Evolutionary conservation across 1,139 yeast genomes (phyloP).

Genomic region (Diutina mesorugosa): DNA sequence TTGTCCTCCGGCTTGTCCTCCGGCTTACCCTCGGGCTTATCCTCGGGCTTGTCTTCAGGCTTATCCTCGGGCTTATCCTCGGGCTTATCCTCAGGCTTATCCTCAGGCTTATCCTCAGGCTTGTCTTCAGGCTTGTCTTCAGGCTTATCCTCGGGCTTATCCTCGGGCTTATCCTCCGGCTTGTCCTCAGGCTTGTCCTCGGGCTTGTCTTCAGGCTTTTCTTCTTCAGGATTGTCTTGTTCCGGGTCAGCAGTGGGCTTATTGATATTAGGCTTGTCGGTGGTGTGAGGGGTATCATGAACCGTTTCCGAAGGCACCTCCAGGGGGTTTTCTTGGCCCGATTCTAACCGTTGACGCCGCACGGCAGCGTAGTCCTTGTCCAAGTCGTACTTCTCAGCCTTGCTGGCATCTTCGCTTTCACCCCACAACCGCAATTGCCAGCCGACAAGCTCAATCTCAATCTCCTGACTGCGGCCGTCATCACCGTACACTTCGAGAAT

Average conservation of each 20-base stretch:
- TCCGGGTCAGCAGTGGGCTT: not conserved
- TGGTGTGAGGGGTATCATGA: constrained; percentile 1
- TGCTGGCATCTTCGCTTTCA: constrained; percentile 49
- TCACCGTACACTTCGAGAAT: constrained; percentile 40
- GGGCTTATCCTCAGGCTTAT: not conserved
- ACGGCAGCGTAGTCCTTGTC: constrained; percentile 24
- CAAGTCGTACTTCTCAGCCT: constrained; percentile 37
- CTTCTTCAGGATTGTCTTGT: not conserved
- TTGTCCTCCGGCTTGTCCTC: not conserved
- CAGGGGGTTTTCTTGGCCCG: not conserved
- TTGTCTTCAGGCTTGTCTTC: constrained; percentile 6
- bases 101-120: constrained; percentile 9
- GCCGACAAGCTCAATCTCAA: constrained; percentile 24
- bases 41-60: not conserved
- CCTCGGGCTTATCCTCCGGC: not conserved
- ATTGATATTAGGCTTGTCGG: not conserved
- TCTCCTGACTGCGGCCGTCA: constrained; percentile 22
- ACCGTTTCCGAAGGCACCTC: not conserved
- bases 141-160: not conserved
- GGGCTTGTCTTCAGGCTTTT: not conserved
- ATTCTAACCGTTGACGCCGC: constrained; percentile 3
- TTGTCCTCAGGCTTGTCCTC: not conserved
- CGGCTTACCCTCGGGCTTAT: not conserved
- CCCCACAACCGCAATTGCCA: constrained; percentile 86
- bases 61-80: constrained; percentile 4